Evolutionary conservation across 2,329 filamentous ascomycete species (phyloP), one percentile per base, ranked within the genome.

Genomic region (Calonectria ilicicola): DNA sequence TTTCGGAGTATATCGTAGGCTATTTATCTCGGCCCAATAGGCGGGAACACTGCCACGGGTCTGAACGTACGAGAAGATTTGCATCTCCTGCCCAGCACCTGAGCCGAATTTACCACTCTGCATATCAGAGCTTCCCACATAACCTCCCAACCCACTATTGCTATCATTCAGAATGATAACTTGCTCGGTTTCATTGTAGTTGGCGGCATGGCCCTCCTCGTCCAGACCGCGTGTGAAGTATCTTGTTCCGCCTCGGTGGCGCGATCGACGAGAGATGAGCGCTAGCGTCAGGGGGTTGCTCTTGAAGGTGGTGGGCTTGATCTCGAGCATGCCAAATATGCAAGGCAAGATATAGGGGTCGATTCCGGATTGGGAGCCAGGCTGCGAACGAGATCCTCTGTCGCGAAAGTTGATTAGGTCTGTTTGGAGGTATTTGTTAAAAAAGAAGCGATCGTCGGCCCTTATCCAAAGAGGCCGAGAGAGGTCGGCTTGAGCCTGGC

Each of bases 101-200:
- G 86, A 87, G 27, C 89, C 89, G 47, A 90, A 86, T 81, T 93
- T 93, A 74, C 92, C 93, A 81, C 94, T 95, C 79, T 94, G 91
- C 87, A 94, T 93, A 23, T 93, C 92, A 71, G 90, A 89, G 78
- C 93, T 93, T 66, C 94, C 94, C 63, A 93, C 93, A 83, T 94
- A 98, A 8, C 95, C 96, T 47, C 94, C 92, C 51, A 97, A 85
- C 1, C 93, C 93, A 70, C 91, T 91, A 60, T 90, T 89, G 68
- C 87, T 90, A 84, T 98, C 97, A 80, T 98, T 98, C 77, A 98
- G 85, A 44, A 99, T 91, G 73, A 98, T 89, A 40, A 97, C 89
- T 82, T 99, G 97, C 82, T 99, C 97, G 0, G 97, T 98, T 87
- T 99, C 97, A 82, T 99, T 99, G 89, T 96, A 99, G 83, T 99